Conservation (phyloP, 1,284 basidiomycete species). For the Omphalotus olearius region DNA sequence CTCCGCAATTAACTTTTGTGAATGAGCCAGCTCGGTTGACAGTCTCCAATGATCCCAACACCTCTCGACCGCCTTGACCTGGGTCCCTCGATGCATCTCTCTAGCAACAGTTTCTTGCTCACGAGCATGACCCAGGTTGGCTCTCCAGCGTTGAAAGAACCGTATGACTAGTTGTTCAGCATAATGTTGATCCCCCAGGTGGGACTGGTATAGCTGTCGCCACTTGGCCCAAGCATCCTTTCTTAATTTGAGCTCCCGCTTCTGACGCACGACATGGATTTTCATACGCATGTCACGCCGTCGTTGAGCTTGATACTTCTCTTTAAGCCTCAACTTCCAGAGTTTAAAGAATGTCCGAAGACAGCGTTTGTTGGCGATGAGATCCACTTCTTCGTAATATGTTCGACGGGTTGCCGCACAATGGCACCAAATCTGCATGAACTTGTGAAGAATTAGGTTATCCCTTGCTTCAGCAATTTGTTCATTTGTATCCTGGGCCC, state of each 20-base stretch:
- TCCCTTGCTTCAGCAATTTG: slow-evolving; percentile 58
- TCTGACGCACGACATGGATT: slow-evolving; percentile 58
- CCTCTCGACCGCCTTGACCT: slow-evolving; percentile 31
- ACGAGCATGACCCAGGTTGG: slow-evolving; percentile 34
- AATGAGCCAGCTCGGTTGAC: slow-evolving; percentile 35
- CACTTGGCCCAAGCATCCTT: slow-evolving; percentile 59
- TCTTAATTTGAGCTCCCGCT: slow-evolving; percentile 42
- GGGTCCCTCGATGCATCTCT: slow-evolving; percentile 32
- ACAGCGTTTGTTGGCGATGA: slow-evolving; percentile 36
- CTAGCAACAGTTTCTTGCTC: slow-evolving; percentile 45
- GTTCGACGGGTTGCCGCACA: slow-evolving; percentile 32
- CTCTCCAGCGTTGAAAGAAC: slow-evolving; percentile 50
- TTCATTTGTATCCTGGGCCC: slow-evolving; percentile 50
- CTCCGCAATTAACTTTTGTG: slow-evolving; percentile 39
- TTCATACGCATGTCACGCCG: slow-evolving; percentile 61
- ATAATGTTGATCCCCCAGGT: slow-evolving; percentile 46
- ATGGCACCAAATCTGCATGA: slow-evolving; percentile 54
- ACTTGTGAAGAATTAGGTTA: slow-evolving; percentile 51
- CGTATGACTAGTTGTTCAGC: slow-evolving; percentile 36
- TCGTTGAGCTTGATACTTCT: slow-evolving; percentile 51
- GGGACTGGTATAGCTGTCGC: slow-evolving; percentile 49
- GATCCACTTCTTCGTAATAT: slow-evolving; percentile 34
- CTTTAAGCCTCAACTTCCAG: slow-evolving; percentile 48
- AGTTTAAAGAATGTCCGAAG: slow-evolving; percentile 35
- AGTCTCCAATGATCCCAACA: slow-evolving; percentile 56